phyloP scores from a whole-genome alignment of 257 asterid species.

The Fraxinus quadrangulata region DNA sequence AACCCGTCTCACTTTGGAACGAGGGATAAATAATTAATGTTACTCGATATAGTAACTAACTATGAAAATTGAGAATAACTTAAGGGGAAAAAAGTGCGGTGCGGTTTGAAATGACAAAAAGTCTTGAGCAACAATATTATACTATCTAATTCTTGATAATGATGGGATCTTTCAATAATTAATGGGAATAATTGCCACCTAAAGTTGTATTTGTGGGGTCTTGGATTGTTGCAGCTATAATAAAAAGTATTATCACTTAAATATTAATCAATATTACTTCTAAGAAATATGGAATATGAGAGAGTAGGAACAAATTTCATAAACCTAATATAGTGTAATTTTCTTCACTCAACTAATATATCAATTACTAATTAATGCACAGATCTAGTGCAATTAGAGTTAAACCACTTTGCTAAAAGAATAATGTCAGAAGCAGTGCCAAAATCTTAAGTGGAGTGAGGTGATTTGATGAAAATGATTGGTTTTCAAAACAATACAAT shows the following conservation, averaged over 20 bases:
- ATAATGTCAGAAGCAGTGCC: no score
- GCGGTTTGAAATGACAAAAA: constrained; percentile 4
- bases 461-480: no score
- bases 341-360: no score
- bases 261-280: background rate
- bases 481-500: no score
- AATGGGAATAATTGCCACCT: constrained; percentile 20
- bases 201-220: constrained; percentile 33
- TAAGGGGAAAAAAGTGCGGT: background rate
- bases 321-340: background rate
- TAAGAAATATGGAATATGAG: background rate
- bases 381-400: no score
- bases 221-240: background rate
- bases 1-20: background rate
- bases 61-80: background rate
- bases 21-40: no score
- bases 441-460: no score
- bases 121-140: background rate
- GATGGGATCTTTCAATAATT: background rate
- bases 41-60: background rate
- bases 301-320: background rate
- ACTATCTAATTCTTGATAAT: background rate
- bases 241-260: background rate
- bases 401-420: no score
- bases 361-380: no score